Percentiles rank a stretch among this genome's conserved stretches.
phyloP scores from a whole-genome alignment of 768 basidiomycete species.

The Tylopilus plumbeoviolaceoides region DNA sequence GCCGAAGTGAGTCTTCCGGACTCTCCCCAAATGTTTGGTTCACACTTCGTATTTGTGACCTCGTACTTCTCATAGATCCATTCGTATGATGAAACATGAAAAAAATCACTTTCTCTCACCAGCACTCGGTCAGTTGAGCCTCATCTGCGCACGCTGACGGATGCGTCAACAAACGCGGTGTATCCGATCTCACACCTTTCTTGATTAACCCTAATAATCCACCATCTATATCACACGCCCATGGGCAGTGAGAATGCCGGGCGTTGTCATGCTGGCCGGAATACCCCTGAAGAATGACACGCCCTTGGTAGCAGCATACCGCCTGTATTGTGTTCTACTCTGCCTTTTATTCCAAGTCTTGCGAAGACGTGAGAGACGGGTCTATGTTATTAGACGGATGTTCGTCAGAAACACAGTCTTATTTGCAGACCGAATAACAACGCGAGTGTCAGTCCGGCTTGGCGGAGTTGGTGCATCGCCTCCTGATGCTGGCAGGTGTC shows the following conservation, averaged over 20 bases:
- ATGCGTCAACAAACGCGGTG: background rate
- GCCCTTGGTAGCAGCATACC: background rate
- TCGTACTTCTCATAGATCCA: constrained; percentile 21
- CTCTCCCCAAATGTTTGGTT: no score
- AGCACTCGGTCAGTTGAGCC: background rate
- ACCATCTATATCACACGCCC: background rate
- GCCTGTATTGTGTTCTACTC: background rate
- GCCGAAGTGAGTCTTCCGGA: constrained; percentile 48
- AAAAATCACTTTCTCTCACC: background rate
- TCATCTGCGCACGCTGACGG: background rate
- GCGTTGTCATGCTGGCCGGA: background rate
- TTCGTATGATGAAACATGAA: constrained; percentile 17
- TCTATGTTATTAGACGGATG: no score
- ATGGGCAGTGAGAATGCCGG: background rate
- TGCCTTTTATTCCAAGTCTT: background rate
- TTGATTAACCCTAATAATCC: no score
- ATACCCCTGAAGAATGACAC: background rate
- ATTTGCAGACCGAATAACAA: background rate
- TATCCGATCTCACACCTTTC: background rate
- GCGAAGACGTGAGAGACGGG: no score
- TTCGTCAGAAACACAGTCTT: constrained; percentile 3
- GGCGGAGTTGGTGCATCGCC: no score
- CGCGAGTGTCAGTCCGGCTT: background rate
- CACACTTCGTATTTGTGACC: background rate
- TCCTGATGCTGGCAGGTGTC: no score